Percentiles rank a stretch among this genome's conserved stretches.
phyloP scores from a whole-genome alignment of 2,329 filamentous ascomycete genomes.

The Blastomyces silverae region DNA sequence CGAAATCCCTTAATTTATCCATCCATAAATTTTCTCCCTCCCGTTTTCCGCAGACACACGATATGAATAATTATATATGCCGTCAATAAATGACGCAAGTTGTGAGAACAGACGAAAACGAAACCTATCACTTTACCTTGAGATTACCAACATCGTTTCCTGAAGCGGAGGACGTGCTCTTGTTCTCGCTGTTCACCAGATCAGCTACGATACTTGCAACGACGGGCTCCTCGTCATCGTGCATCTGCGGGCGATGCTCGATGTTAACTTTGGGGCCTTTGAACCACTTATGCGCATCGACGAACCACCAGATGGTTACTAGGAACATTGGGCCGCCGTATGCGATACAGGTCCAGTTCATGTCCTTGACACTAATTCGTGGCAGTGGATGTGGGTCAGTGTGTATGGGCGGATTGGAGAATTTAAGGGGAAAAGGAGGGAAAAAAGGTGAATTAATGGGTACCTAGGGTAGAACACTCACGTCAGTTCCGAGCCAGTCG shows the following conservation, averaged over 20 bases:
- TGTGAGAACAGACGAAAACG: neutral
- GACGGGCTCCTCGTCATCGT: neutral
- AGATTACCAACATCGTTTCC: neutral
- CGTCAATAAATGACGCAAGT: neutral
- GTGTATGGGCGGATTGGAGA: constrained; percentile 13
- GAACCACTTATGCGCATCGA: constrained; percentile 62
- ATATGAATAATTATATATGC: neutral
- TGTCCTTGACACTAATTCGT: constrained; percentile 37
- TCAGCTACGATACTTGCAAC: constrained; percentile 2
- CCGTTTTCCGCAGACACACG: neutral
- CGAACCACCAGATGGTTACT: constrained; percentile 55
- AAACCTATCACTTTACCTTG: neutral
- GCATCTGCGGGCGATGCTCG: constrained; percentile 40
- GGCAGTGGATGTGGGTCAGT: neutral
- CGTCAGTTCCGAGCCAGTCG: constrained; percentile 50
- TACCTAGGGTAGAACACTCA: constrained; percentile 21
- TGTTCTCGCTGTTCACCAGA: neutral
- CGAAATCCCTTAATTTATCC: neutral
- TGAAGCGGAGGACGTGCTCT: neutral
- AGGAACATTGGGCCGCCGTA: constrained; percentile 59
- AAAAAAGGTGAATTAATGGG: neutral
- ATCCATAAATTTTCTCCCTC: neutral
- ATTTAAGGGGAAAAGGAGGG: constrained; percentile 5
- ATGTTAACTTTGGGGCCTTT: constrained; percentile 64
- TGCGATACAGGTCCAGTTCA: constrained; percentile 65